Percentiles rank a stretch among this genome's conserved stretches.
Conservation (phyloP, 306 rosid species). For the Cucumis melo region DNA sequence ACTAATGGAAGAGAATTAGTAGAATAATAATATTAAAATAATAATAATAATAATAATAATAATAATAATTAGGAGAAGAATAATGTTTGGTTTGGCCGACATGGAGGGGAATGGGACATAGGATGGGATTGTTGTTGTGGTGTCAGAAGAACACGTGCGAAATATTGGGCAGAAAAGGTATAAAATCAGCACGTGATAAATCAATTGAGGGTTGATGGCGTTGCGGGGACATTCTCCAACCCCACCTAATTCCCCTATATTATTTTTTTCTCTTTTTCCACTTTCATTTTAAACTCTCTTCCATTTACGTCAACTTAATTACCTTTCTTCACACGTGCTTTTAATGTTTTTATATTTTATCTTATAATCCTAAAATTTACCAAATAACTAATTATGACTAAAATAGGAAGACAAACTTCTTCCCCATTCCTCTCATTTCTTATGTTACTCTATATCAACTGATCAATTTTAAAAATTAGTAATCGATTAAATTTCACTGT, state of each 20-base stretch:
- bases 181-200: not conserved
- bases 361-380: too few relatives aligned
- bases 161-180: slow-evolving; percentile 12
- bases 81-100: slow-evolving; percentile 34
- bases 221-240: not conserved
- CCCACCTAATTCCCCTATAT: not conserved
- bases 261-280: not conserved
- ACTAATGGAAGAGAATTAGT: too few relatives aligned
- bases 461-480: too few relatives aligned
- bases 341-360: too few relatives aligned
- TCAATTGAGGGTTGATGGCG: not conserved
- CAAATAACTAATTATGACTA: too few relatives aligned
- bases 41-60: too few relatives aligned
- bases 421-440: too few relatives aligned
- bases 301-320: too few relatives aligned
- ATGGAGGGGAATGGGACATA: not conserved
- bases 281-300: not conserved
- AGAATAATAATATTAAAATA: too few relatives aligned
- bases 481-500: too few relatives aligned
- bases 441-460: too few relatives aligned
- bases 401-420: too few relatives aligned
- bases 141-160: slow-evolving; percentile 26
- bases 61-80: not conserved
- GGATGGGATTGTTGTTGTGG: not conserved
- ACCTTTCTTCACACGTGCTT: not conserved